Percentiles rank a stretch among this genome's conserved stretches.
phyloP scores from a whole-genome alignment of 2,329 filamentous ascomycete species.

The Aspergillus hiratsukae region DNA sequence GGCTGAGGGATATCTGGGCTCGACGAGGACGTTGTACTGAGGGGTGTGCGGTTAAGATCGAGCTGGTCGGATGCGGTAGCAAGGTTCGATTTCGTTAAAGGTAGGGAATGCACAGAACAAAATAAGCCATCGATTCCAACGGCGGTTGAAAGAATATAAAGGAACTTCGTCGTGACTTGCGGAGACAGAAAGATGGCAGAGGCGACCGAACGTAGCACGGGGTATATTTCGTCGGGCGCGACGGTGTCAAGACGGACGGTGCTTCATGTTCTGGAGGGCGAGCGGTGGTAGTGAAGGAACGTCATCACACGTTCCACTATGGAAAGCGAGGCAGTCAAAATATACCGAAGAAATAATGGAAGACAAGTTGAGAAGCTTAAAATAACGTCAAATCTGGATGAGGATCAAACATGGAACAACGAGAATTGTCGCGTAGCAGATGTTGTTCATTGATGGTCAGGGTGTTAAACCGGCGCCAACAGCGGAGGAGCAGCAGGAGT shows the following conservation, averaged over 20 bases:
- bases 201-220: conserved; percentile 8
- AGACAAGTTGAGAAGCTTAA: not conserved
- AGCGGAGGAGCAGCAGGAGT: conserved; percentile 1
- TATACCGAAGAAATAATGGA: not conserved
- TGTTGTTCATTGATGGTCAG: conserved; percentile 1
- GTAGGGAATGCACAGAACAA: not conserved
- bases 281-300: conserved; percentile 18
- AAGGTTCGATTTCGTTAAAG: not conserved
- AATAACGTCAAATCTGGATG: not conserved
- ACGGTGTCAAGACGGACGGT: conserved; percentile 11
- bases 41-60: not conserved
- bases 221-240: conserved; percentile 18
- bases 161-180: not conserved
- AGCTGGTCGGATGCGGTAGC: not conserved
- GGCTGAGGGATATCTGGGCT: not conserved
- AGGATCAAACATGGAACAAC: not conserved
- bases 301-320: conserved; percentile 20
- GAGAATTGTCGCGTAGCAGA: not conserved
- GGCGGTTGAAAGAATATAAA: not conserved
- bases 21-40: not conserved
- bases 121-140: conserved; percentile 1
- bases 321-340: conserved; percentile 8
- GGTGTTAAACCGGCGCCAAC: conserved; percentile 9
- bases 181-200: not conserved
- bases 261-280: conserved; percentile 19